These are phyloP conservation scores for Lindgomyces ingoldianus DNA, from an alignment of 495 filamentous ascomycete species.

Conservation along the genomic window DNA sequence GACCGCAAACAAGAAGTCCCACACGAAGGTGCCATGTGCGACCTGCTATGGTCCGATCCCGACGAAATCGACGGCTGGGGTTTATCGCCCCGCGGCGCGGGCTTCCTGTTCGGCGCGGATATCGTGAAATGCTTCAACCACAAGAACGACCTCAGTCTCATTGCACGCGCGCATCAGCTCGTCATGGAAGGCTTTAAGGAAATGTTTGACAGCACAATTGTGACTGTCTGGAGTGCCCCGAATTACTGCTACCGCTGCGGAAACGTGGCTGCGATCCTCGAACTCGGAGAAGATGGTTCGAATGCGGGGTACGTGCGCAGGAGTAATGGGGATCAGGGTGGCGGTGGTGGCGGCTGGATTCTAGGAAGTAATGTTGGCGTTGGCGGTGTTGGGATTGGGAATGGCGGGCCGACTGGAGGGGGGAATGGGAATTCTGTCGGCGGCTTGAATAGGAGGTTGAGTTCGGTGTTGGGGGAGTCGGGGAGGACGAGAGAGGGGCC, in stretches of 20 bases:
- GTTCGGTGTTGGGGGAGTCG: constrained; percentile 49
- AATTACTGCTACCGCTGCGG: constrained; percentile 99
- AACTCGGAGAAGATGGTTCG: constrained; percentile 82
- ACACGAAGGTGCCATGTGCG: constrained; percentile 98
- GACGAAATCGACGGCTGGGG: constrained; percentile 99
- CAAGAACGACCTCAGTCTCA: constrained; percentile 83
- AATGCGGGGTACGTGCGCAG: constrained; percentile 73
- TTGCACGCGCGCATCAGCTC: constrained; percentile 93
- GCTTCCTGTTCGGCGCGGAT: constrained; percentile 94
- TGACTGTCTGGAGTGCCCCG: constrained; percentile 95
- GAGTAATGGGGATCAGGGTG: constrained; percentile 69
- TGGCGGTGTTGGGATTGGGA: constrained; percentile 35
- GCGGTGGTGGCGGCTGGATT: constrained; percentile 52
- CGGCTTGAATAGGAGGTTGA: constrained; percentile 34
- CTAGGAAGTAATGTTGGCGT: constrained; percentile 22
- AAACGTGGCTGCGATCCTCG: constrained; percentile 92
- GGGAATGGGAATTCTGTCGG: neutral
- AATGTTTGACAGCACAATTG: constrained; percentile 94
- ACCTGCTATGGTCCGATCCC: constrained; percentile 95
- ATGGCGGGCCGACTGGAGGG: constrained; percentile 40
- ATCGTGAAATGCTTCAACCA: constrained; percentile 97
- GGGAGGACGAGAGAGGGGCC: constrained; percentile 61
- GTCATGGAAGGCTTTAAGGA: constrained; percentile 99
- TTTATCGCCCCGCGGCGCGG: constrained; percentile 87
- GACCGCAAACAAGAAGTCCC: constrained; percentile 98